Evolutionary conservation across 2,329 filamentous ascomycete species (phyloP).

Genomic region (Rasamsonia emersonii): DNA sequence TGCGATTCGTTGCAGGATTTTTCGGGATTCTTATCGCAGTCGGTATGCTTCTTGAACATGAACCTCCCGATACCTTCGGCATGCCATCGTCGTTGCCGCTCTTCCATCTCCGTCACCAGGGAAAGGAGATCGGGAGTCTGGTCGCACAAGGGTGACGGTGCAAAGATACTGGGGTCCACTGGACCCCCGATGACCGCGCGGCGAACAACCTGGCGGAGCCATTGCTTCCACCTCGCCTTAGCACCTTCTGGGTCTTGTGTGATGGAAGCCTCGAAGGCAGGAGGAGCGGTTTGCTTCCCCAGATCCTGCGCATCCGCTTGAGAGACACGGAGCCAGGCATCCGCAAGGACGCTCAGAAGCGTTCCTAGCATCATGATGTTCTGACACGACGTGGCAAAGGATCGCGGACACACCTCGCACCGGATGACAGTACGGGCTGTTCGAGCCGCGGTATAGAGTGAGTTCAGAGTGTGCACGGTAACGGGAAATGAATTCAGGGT

Average conservation of each 20-base stretch:
- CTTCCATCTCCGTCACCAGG: slow-evolving; percentile 33
- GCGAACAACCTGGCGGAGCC: slow-evolving; percentile 30
- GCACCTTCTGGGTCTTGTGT: slow-evolving; percentile 18
- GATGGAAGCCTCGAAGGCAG: slow-evolving; percentile 19
- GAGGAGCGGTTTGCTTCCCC: slow-evolving; percentile 24
- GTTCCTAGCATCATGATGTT: slow-evolving; percentile 41
- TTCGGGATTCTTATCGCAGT: neutral
- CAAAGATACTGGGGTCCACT: slow-evolving; percentile 14
- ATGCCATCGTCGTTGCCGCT: slow-evolving; percentile 37
- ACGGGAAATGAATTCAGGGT: slow-evolving; percentile 35
- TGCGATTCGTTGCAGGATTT: too few species aligned
- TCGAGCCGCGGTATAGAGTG: slow-evolving; percentile 33
- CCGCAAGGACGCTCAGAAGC: slow-evolving; percentile 35
- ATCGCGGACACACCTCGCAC: slow-evolving; percentile 33
- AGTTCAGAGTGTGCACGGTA: slow-evolving; percentile 34
- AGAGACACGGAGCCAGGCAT: slow-evolving; percentile 35
- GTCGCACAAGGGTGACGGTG: slow-evolving; percentile 17
- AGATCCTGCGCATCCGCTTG: slow-evolving; percentile 28
- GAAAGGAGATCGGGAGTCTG: slow-evolving; percentile 27
- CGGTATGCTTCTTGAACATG: too few species aligned
- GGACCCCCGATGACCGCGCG: slow-evolving; percentile 27
- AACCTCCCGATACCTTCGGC: slow-evolving; percentile 10
- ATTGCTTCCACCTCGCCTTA: slow-evolving; percentile 25
- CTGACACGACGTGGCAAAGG: slow-evolving; percentile 34
- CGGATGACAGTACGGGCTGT: slow-evolving; percentile 35